Evolutionary conservation across 1,139 yeast species (phyloP), one percentile per base, ranked within the genome.

Genomic region (Zygosaccharomyces sapae): DNA sequence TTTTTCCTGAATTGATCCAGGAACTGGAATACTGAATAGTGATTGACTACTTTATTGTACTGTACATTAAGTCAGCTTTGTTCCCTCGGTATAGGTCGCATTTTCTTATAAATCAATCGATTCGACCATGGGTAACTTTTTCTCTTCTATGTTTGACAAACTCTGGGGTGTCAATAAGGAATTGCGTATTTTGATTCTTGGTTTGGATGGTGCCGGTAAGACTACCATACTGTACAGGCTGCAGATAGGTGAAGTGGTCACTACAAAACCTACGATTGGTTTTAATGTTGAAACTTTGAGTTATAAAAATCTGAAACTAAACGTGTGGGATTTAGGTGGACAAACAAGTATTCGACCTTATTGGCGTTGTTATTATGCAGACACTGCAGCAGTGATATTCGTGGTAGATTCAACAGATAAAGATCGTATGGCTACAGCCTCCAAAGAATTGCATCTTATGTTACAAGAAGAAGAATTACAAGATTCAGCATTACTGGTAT

Each of bases 171-270:
- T 83, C 46, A 84, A 83, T 61, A 88, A 88, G 68, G 97, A 92
- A 69, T 84, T 90, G 62, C 79, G 98, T 57, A 89, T 92, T 49
- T 77, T 92, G 55, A 92, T 92, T 58, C 74, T 92, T 47, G 98
- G 98, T 4, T 73, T 92, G 52, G 98, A 92, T 69, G 97, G 97
- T 71, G 97, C 98, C 2, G 98, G 98, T 45, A 92, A 92, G 67
- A 92, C 98, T 41, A 92, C 98, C 8, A 90, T 92, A 51, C 75
- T 92, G 52, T 92, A 92, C 70, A 79, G 94, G 57, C 74, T 92
- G 53, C 97, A 90, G 66, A 76, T 89, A 69, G 97, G 97, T 19
- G 97, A 89, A 66, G 96, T 89, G 25, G 89, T 89, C 37, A 86
- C 92, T 44, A 89, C 97, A 18, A 92, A 87, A 59, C 97, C 96